Conservation (phyloP, 2,329 filamentous ascomycete genomes). For the Moelleriella libera region DNA sequence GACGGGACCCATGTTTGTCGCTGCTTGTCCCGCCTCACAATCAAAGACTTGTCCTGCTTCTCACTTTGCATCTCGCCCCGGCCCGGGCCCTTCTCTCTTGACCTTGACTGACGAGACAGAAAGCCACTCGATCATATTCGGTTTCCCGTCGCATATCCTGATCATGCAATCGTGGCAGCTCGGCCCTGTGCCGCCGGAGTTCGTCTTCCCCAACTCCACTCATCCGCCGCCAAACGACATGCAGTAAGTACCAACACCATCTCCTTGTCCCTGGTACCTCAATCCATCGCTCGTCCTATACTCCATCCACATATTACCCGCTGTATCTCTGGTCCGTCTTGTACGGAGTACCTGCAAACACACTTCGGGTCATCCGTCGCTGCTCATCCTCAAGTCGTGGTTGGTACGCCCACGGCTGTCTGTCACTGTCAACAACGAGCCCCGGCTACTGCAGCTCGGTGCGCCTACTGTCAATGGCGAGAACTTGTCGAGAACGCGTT, state of each 20-base stretch:
- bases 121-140: slow-evolving; percentile 10
- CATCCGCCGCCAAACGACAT: slow-evolving; percentile 41
- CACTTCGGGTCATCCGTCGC: neutral
- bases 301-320: slow-evolving; percentile 2
- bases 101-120: slow-evolving; percentile 2
- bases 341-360: neutral
- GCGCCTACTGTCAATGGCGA: too few species aligned
- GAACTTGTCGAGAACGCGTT: too few species aligned
- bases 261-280: slow-evolving; percentile 17
- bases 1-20: slow-evolving; percentile 7
- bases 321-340: neutral
- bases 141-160: slow-evolving; percentile 17
- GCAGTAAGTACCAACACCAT: slow-evolving; percentile 37
- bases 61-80: slow-evolving; percentile 4
- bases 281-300: slow-evolving; percentile 3
- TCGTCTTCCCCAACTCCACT: slow-evolving; percentile 40
- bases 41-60: slow-evolving; percentile 1
- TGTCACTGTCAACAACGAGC: neutral
- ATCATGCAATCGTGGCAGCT: slow-evolving; percentile 50
- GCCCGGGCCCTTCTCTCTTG: slow-evolving; percentile 1
- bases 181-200: slow-evolving; percentile 45
- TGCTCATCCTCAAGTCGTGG: neutral
- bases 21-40: slow-evolving; percentile 4
- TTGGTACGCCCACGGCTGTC: too few species aligned
- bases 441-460: neutral